Evolutionary conservation across 192 early-diverging fungal species (phyloP), one percentile per base, ranked within the genome.

Genomic region (Rhizoclosmatium globosum): DNA sequence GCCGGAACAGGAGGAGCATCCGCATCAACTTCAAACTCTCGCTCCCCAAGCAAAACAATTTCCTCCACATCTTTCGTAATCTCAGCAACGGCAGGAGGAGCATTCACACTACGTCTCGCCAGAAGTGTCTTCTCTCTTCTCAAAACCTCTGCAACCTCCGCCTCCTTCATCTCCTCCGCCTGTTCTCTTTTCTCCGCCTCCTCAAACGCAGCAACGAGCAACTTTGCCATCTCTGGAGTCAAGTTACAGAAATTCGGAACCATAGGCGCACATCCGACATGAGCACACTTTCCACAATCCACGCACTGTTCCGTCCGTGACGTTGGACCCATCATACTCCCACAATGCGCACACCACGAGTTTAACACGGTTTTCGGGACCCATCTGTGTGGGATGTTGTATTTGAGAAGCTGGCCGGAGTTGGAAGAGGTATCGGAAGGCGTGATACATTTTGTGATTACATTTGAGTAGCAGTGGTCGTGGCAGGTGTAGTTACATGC

Each of bases 331-430:
- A 86, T 58, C 39, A 89, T 94, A 64, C 91, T 94, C 53, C 97
- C 97, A 84, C 97, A 99, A 83, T 99, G 97, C 67, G 88, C 91
- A 82, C 97, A 99, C 97, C 97, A 99, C 71, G 93, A 93, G 43
- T 94, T 92, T 31, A 91, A 92, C 50, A 97, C 88, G 75, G 92
- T 94, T 31, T 92, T 87, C 19, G 78, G 80, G 71, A 97, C 94
- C 82, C 92, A 98, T 38, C 97, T 93, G 90, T 99, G 97, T 39
- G 97, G 97, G 84, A 99, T 99, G 43, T 92, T 91, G 85, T 97
- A 96, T 53, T 94, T 93, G 42, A 95, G 83, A 19, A 89, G 78
- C 73, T 86, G 82, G 4, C 84, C 85, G 39, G 93, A 89, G 48
- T 94, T 91, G 57, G 90, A 88, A 71, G 95, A 56, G 23, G 83